Base-by-base conservation (phyloP, 2,329 filamentous ascomycete species). In the Coniochaeta pulveracea region DNA sequence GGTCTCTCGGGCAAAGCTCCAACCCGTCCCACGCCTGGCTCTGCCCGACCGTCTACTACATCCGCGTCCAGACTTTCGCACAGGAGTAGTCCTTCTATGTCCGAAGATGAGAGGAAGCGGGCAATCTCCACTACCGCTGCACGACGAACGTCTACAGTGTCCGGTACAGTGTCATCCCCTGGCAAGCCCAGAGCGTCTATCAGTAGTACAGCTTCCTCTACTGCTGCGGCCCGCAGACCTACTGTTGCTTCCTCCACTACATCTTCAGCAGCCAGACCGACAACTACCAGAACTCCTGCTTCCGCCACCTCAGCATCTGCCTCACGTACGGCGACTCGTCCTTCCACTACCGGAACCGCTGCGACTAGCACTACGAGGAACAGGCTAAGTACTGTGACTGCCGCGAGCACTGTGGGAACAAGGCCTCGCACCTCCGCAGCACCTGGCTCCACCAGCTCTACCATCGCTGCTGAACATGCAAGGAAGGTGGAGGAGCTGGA, bases 401-500 rank as follows among this genome's bases (percentile, higher is more conserved):
- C 54, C 2, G 47, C 63, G 4, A 44, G 58, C 21, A 48, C 61
- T 4, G 40, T 57, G 3, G 36, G 59, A 4, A 55, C 56, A 34
- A 64, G 69, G 41, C 36, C 60, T n/a, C 61, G 63, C 17, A 47
- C 60, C 5, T 64, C 55, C 7, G 34, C 53, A 33, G 46, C 49
- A 9, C 38, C 40, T 2, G 42, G 41, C 10, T 40, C 43, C 6
- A 42, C 40, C 28, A 34, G 26, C 11, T 49, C 48, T 28, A 46
- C 53, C 12, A 55, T 57, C 26, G 51, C 60, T 21, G 57, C 62
- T 15, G 50, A 59, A 11, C 58, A 63, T 6, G 49, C 63, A 14
- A 76, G 72, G 54, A 72, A 74, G 45, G 56, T 72, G 4, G 73
- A 78, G 32, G 66, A 72, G 28, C 59, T 80, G 26, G 78, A 73